A percentile compares a stretch with the other conserved stretches of the same genome.
Conservation (phyloP, 331 rosid species). For the Malus hybrid region DNA sequence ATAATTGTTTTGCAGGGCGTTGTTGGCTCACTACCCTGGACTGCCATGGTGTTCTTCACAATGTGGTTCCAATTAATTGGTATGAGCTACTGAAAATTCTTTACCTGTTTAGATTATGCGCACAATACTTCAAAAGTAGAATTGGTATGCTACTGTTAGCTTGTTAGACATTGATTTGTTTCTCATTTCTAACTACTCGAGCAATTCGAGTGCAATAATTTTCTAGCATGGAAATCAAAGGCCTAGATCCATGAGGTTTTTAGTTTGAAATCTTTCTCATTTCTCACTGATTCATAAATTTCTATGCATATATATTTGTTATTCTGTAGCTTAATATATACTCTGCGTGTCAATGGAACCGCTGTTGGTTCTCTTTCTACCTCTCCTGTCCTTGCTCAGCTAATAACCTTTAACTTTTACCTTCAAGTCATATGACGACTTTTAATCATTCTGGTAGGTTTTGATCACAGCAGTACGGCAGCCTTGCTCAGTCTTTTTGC, state of each 20-base stretch:
- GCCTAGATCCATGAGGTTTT: too few relatives aligned
- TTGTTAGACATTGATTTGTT: too few relatives aligned
- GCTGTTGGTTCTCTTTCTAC: not conserved
- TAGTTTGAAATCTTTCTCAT: too few relatives aligned
- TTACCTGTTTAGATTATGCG: not conserved
- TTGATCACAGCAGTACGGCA: conserved; percentile 78
- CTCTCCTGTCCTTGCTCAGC: not conserved
- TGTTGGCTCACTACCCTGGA: conserved; percentile 93
- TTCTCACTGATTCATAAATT: too few relatives aligned
- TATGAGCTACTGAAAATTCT: conserved; percentile 21
- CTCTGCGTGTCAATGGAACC: not conserved
- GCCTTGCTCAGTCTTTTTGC: conserved; percentile 75
- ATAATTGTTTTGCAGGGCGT: conserved; percentile 84
- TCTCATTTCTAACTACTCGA: too few relatives aligned
- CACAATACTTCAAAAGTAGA: too few relatives aligned
- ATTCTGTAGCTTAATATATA: too few relatives aligned
- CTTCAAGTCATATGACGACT: conserved; percentile 7
- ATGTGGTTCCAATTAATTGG: conserved; percentile 98
- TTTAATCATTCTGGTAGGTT: conserved; percentile 42
- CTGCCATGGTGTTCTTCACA: conserved; percentile 99
- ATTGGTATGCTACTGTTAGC: too few relatives aligned
- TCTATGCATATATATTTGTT: too few relatives aligned
- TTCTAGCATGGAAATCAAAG: too few relatives aligned
- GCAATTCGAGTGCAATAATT: too few relatives aligned
- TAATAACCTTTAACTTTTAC: not conserved